Percentiles rank a stretch among this genome's conserved stretches.
Conservation (phyloP, 208 protist genomes). For the Leishmania gerbilli region DNA sequence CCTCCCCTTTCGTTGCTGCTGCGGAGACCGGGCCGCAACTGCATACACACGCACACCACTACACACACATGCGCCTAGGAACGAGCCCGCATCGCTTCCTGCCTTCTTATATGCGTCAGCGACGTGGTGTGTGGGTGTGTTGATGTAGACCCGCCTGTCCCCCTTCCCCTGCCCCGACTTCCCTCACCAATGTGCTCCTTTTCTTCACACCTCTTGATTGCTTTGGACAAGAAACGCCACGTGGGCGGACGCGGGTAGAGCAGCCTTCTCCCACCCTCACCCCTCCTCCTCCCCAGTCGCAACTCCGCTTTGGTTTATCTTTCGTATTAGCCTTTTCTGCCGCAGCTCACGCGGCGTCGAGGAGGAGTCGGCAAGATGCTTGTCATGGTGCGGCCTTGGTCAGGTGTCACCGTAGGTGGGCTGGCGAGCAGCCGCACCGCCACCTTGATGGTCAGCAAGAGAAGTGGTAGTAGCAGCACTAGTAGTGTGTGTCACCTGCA, state of each 20-base stretch:
- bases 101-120: neutral
- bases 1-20: neutral
- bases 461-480: neutral
- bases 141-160: neutral
- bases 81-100: neutral
- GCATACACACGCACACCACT: neutral
- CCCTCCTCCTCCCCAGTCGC: neutral
- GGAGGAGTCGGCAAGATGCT: neutral
- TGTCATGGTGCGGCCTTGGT: neutral
- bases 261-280: neutral
- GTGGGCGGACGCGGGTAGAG: neutral
- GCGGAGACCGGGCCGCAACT: neutral
- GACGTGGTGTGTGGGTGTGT: neutral
- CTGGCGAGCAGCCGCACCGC: neutral
- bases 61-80: neutral
- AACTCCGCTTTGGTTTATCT: neutral
- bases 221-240: neutral
- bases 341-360: neutral
- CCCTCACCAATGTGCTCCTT: neutral
- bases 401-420: neutral
- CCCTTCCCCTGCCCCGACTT: neutral
- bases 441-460: neutral
- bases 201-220: neutral
- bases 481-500: neutral
- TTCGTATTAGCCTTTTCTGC: neutral